Conservation (phyloP, 2,329 filamentous ascomycete species). For the Pseudogymnoascus sp. region DNA sequence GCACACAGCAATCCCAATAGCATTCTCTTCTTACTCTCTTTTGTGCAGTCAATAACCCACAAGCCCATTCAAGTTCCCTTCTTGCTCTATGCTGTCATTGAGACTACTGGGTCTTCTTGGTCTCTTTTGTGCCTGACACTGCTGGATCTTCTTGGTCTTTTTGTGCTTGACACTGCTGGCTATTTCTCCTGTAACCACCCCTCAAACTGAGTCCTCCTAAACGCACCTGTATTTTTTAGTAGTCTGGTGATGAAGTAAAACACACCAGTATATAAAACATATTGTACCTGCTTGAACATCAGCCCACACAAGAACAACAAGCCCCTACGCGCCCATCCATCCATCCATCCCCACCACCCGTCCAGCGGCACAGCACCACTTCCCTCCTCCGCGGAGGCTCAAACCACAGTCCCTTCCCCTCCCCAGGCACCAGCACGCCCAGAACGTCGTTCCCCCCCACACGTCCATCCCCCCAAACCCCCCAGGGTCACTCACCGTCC, state of each 20-base stretch:
- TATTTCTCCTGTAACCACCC: background rate
- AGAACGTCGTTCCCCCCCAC: slow-evolving; percentile 11
- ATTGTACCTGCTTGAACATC: background rate
- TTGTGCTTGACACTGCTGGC: background rate
- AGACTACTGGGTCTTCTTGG: no score
- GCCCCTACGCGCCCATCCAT: background rate
- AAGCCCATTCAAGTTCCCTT: background rate
- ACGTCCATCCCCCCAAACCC: slow-evolving; percentile 15
- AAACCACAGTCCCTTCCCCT: background rate
- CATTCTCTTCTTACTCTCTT: background rate
- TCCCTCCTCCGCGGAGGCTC: background rate
- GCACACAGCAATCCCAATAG: background rate
- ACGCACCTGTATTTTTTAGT: background rate
- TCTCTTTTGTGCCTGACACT: no score
- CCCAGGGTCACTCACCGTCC: no score
- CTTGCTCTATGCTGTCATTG: background rate
- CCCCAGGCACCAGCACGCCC: background rate
- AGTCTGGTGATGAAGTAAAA: background rate
- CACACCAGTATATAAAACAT: background rate
- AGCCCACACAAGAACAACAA: background rate
- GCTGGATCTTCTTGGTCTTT: no score
- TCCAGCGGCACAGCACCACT: background rate
- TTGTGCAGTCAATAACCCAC: background rate
- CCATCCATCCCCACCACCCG: background rate
- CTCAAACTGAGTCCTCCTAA: background rate